These are phyloP conservation scores for Fistulifera pelliculosa DNA, from an alignment of 108 stramenopile genomes.

Conservation along the genomic window DNA sequence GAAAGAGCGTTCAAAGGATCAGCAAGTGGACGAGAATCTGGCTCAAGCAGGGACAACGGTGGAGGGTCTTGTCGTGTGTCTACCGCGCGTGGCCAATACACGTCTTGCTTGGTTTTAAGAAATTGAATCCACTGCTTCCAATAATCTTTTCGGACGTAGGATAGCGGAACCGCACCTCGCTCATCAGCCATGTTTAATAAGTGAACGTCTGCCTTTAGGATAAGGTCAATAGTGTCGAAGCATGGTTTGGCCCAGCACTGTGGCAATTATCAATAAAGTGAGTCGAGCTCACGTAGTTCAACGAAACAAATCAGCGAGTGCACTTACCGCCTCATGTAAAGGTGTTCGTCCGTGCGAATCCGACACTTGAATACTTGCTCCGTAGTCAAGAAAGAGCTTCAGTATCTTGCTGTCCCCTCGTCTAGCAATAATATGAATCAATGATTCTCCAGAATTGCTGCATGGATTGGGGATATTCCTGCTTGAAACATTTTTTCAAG, in stretches of 20 bases:
- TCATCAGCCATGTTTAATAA: conserved; percentile 43
- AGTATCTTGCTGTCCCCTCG: conserved; percentile 37
- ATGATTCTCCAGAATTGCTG: conserved; percentile 62
- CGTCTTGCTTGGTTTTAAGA: conserved; percentile 30
- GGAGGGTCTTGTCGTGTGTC: neutral
- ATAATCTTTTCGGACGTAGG: conserved; percentile 48
- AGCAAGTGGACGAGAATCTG: conserved; percentile 16
- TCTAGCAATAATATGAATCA: conserved; percentile 55
- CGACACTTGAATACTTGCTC: conserved; percentile 28
- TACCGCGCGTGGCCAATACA: conserved; percentile 34
- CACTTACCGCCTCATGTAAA: conserved; percentile 66
- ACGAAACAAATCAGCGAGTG: conserved; percentile 37
- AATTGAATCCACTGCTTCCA: conserved; percentile 51
- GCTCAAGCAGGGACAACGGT: no score
- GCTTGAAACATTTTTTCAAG: conserved; percentile 28
- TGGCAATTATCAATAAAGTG: conserved; percentile 5
- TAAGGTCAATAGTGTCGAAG: conserved; percentile 42
- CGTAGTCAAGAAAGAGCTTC: conserved; percentile 26
- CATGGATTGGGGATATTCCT: conserved; percentile 66
- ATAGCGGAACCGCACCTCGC: conserved; percentile 49
- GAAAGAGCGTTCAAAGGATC: conserved; percentile 21
- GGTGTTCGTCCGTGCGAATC: conserved; percentile 80
- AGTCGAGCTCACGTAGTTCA: no score
- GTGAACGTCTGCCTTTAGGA: conserved; percentile 27
- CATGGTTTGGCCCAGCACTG: conserved; percentile 60